Conservation (phyloP, 345 rosid genomes). For the Camelina neglecta region DNA sequence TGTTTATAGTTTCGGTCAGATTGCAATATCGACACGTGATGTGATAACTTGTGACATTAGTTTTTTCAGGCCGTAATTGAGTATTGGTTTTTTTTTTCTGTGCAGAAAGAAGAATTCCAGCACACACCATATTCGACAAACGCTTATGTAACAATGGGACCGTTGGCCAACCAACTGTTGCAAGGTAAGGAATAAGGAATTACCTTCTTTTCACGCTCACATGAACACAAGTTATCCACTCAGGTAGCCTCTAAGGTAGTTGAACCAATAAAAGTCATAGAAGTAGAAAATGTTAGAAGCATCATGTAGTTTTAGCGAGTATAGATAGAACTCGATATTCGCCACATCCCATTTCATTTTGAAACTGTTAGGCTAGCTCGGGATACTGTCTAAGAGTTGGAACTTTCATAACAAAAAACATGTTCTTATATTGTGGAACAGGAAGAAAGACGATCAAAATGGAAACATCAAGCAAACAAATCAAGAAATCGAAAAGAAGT, state of each 20-base stretch:
- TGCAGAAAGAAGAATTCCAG: conserved; percentile 92
- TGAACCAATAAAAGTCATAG: not conserved
- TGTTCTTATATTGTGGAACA: conserved; percentile 33
- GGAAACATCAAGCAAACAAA: conserved; percentile 60
- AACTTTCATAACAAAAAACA: not conserved
- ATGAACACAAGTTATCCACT: not conserved
- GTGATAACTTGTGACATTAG: not conserved
- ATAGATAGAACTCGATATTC: no score
- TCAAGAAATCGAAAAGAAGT: conserved; percentile 56
- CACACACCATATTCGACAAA: conserved; percentile 96
- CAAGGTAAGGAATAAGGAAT: conserved; percentile 60
- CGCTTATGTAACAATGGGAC: conserved; percentile 86
- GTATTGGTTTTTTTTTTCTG: conserved; percentile 6
- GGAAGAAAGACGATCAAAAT: conserved; percentile 70
- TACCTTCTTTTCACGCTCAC: conserved; percentile 17
- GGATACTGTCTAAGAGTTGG: no score
- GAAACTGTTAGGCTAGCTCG: no score
- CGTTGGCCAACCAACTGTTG: conserved; percentile 69
- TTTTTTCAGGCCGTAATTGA: not conserved
- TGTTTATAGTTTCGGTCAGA: not conserved
- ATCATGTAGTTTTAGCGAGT: not conserved
- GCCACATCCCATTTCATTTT: no score
- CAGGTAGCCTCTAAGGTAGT: not conserved
- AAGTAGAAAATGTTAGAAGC: not conserved
- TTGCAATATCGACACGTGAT: not conserved